These are phyloP conservation scores for Madurella fahalii DNA, from an alignment of 2,329 filamentous ascomycete species.

Conservation along the genomic window DNA sequence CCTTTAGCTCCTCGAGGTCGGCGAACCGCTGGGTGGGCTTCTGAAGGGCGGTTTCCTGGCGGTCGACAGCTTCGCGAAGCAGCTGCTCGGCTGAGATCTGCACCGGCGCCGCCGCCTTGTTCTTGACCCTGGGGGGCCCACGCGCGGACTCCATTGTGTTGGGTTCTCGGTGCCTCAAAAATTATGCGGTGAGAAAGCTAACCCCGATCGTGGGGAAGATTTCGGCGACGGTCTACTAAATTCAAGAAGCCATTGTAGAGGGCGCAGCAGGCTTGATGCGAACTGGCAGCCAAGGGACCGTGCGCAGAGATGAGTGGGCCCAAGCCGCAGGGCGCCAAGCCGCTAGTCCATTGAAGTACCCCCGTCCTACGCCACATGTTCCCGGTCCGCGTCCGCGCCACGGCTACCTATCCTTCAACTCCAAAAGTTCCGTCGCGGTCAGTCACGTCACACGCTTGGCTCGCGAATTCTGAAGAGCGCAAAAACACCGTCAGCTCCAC, in stretches of 20 bases:
- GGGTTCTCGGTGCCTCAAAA: no score
- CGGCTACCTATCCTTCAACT: background rate
- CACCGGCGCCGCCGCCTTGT: constrained; percentile 87
- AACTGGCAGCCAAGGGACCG: background rate
- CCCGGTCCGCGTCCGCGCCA: background rate
- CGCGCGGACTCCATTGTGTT: constrained; percentile 81
- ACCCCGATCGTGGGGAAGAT: no score
- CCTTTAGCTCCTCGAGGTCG: constrained; percentile 95
- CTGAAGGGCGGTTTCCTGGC: constrained; percentile 83
- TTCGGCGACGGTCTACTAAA: no score
- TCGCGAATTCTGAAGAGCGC: background rate
- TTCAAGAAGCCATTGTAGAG: no score
- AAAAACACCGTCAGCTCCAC: constrained; percentile 16
- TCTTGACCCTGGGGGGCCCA: constrained; percentile 94
- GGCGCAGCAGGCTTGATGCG: no score
- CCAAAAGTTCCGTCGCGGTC: background rate
- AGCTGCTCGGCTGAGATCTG: constrained; percentile 97
- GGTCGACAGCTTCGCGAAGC: constrained; percentile 92
- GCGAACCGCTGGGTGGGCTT: constrained; percentile 92
- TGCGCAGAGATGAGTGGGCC: background rate
- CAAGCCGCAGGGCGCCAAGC: background rate
- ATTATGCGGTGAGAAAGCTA: no score
- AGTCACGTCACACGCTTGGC: constrained; percentile 3
- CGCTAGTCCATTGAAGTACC: background rate
- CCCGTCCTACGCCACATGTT: background rate